Conservation (phyloP, 306 rosid genomes). For the Betula pendula region DNA sequence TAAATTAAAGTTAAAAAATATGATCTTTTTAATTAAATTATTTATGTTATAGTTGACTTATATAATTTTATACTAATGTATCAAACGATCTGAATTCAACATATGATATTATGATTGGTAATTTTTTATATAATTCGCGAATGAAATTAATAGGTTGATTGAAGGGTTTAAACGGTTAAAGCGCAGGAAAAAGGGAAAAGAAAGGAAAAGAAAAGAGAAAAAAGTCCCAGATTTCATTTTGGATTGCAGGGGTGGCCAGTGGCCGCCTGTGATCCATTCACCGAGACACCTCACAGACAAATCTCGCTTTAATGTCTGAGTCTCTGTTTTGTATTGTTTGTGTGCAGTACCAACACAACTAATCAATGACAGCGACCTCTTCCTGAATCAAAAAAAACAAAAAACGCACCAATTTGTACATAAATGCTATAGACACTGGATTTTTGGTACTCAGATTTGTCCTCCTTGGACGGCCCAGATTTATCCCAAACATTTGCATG, state of each 20-base stretch:
- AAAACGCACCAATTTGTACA: slow-evolving; percentile 4
- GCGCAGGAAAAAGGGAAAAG: too few species aligned
- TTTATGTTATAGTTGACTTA: too few species aligned
- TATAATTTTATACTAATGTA: too few species aligned
- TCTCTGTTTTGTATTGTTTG: slow-evolving; percentile 51
- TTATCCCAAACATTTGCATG: slow-evolving; percentile 13
- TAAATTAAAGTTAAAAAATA: too few species aligned
- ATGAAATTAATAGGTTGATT: too few species aligned
- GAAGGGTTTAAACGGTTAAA: too few species aligned
- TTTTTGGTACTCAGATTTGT: slow-evolving; percentile 33
- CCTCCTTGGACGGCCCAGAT: slow-evolving; percentile 43
- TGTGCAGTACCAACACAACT: slow-evolving; percentile 52
- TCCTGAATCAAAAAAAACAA: slow-evolving; percentile 27
- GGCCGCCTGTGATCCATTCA: neutral
- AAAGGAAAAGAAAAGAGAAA: too few species aligned
- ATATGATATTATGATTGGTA: too few species aligned
- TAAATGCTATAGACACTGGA: slow-evolving; percentile 35
- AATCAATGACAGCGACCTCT: slow-evolving; percentile 52
- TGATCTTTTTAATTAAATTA: too few species aligned
- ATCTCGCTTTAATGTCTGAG: slow-evolving; percentile 48
- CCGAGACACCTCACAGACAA: slow-evolving; percentile 48
- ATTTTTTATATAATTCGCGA: too few species aligned
- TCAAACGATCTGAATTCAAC: too few species aligned
- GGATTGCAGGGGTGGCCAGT: too few species aligned
- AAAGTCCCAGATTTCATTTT: neutral